phyloP scores from a whole-genome alignment of 1,139 yeast genomes.

The Geotrichum klebahnii region DNA sequence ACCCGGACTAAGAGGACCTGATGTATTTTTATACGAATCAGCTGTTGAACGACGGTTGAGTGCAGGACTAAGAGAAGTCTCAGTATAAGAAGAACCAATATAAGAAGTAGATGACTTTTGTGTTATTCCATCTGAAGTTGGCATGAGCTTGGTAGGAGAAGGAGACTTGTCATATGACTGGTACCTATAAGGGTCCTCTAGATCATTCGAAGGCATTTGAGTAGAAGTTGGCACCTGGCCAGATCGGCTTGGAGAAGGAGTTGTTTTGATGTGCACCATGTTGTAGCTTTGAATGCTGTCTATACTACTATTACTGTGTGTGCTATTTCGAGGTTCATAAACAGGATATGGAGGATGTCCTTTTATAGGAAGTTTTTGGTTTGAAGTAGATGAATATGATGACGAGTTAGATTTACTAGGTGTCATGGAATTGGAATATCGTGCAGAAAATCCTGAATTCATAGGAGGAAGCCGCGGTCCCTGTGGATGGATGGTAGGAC shows the following conservation, averaged over 20 bases:
- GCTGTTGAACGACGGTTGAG: conserved; percentile 3
- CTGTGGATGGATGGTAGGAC: conserved; percentile 13
- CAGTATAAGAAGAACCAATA: conserved; percentile 1
- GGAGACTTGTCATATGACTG: conserved; percentile 4
- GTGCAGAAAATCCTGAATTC: conserved; percentile 12
- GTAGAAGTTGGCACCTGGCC: neutral
- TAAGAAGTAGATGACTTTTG: too few species aligned
- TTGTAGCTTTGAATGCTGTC: conserved; percentile 8
- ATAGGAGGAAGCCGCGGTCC: conserved; percentile 21
- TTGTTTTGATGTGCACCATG: neutral
- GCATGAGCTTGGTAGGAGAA: neutral
- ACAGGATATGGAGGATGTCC: conserved; percentile 1
- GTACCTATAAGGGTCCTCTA: conserved; percentile 17
- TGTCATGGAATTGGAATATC: conserved; percentile 9
- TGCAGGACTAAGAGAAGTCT: conserved; percentile 3
- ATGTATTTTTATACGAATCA: neutral
- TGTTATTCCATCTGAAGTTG: neutral
- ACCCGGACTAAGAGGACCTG: conserved; percentile 14
- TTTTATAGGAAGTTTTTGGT: neutral
- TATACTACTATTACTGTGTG: conserved; percentile 10
- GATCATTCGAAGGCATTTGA: conserved; percentile 1
- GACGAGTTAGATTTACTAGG: neutral
- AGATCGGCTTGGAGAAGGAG: conserved; percentile 4
- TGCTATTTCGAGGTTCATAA: conserved; percentile 1
- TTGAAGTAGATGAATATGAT: neutral